Base-by-base conservation (phyloP, 1,284 basidiomycete species). In the Pseudozyma tsukubaensis region DNA sequence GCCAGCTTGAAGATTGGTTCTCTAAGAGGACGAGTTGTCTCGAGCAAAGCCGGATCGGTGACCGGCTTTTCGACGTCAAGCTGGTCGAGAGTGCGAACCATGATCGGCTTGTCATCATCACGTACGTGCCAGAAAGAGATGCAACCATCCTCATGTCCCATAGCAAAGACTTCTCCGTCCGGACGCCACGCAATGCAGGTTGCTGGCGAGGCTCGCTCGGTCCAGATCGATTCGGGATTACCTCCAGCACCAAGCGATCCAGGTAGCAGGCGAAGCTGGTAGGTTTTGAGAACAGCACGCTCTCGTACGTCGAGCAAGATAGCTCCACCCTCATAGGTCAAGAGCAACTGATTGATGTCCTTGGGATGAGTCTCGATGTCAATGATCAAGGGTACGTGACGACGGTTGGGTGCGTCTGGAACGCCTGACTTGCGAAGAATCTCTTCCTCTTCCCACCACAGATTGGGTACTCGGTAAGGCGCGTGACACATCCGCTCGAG, bases 1-100 rank as follows among this genome's bases (percentile, higher is more conserved):
- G 91, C 87, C 6, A 97, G 87, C 84, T 93, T 94, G 88, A 93
- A 95, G 47, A 97, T 90, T 1, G 94, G 93, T 82, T 96, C 94
- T 14, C 69, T 72, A 3, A 63, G 64, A 2, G 61, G 69, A 6
- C 59, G 59, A 43, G 55, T 53, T 2, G 40, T 18, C 18, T 76
- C 63, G 45, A 70, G 39, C 10, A 61, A 36, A 14, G 51, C 39
- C 5, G 57, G 51, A 39, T 65, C 51, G 34, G 52, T 48, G n/a
- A 64, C 54, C 1, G 78, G 78, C 42, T 65, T 78, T 18, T 83
- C 79, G 6, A 83, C 66, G 45, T 83, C 82, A 21, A 78, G 50
- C 16, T 57, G 24, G 12, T 79, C 78, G 13, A 83, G 69, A 16
- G 79, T 78, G 53, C 92, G 88, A 9, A 94, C 92, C 73, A 91